Base-by-base conservation (phyloP, 768 basidiomycete species). In the Tricholoma flavovirens region DNA sequence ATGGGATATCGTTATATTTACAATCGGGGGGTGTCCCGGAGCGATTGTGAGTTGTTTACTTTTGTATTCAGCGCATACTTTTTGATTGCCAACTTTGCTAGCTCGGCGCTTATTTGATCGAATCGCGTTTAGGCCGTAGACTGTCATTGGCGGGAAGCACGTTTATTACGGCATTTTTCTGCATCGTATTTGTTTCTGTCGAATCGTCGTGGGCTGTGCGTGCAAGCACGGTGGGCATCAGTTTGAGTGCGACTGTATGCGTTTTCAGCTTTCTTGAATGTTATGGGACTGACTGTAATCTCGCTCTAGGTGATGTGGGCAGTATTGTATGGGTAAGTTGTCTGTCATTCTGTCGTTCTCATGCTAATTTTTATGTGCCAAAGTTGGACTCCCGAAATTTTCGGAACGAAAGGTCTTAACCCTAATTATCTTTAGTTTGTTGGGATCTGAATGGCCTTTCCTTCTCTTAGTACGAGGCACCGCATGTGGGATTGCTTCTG, bases 1-100 rank as follows among this genome's bases (percentile, higher is more conserved):
- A 35, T 88, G 88, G 86, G 91, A 94, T 63, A 86, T 93, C n/a
- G 83, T 88, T 30, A 83, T 91, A 32, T 94, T 90, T 61, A 88
- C 92, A 1, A 58, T 93, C 6, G 92, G 88, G 12, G 90, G 92
- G 43, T 90, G 85, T 67, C 90, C 92, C 2, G 92, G 30, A 3
- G 30, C 91, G 7, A 74, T 93, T 51, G 91, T 92, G 62, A 59
- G 87, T 75, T 14, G 29, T 46, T 3, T 26, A 40, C 2, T 4
- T 43, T 38, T 46, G 56, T 59, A 12, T 36, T 59, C 21, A 35
- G 54, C 17, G 15, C 46, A 54, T 15, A 21, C 17, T 43, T 52
- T 15, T 17, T 33, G 17, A 57, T 14, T 2, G 11, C 40, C 6
- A 29, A 30, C 17, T 26, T 52, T 1, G 30, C 8, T 59, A 94